phyloP scores from a whole-genome alignment of 2,329 filamentous ascomycete genomes.

The Furcasterigmium sp. region DNA sequence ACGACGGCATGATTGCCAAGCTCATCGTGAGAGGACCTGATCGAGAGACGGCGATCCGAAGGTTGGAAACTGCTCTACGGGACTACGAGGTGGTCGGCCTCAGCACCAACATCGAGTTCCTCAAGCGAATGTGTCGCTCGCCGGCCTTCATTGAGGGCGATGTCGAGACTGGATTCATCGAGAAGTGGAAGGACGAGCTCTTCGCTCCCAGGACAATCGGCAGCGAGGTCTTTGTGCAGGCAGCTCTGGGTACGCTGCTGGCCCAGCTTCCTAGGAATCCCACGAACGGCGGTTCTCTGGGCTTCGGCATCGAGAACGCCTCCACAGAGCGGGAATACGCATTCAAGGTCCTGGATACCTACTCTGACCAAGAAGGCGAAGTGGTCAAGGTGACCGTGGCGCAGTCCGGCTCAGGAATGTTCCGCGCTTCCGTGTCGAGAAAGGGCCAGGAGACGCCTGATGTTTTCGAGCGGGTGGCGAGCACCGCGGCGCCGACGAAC shows the following conservation, averaged over 20 bases:
- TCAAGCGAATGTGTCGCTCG: conserved; percentile 81
- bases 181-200: conserved; percentile 76
- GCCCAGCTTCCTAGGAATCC: conserved; percentile 4
- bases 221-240: conserved; percentile 79
- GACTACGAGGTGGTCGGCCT: conserved; percentile 90
- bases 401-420: conserved; percentile 42
- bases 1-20: conserved; percentile 99
- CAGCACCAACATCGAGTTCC: conserved; percentile 93
- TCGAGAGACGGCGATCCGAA: conserved; percentile 75
- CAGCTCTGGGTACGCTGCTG: conserved; percentile 56
- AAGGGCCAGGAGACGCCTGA: conserved; percentile 29
- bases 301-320: conserved; percentile 42
- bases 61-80: conserved; percentile 72
- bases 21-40: conserved; percentile 83
- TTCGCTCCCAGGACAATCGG: conserved; percentile 60
- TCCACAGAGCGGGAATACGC: conserved; percentile 40
- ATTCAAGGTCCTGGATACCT: conserved; percentile 55
- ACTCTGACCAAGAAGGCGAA: conserved; percentile 58
- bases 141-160: conserved; percentile 79
- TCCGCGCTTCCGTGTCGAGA: conserved; percentile 39
- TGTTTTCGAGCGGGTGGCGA: conserved; percentile 26
- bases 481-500: conserved; percentile 17
- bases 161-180: conserved; percentile 94
- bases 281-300: conserved; percentile 47
- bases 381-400: conserved; percentile 49